Evolutionary conservation across 495 filamentous ascomycete species (phyloP), one percentile per base, ranked within the genome.

Genomic region (Hamigera avellanea): DNA sequence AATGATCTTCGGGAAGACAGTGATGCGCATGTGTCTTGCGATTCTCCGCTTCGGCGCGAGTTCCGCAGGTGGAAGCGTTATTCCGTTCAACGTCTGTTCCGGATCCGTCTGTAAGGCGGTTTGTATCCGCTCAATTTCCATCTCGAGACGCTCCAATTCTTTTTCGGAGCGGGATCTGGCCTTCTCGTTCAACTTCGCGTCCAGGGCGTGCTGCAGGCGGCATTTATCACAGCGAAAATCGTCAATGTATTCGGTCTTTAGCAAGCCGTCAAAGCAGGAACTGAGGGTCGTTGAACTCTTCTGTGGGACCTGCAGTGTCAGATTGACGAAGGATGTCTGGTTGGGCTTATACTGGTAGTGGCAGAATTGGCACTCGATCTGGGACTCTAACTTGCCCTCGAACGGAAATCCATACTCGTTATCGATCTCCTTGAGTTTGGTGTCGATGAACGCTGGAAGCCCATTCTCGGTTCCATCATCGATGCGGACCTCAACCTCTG

Each of bases 151-250:
- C 8, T 65, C 50, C 33, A 66, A 64, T n/a, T 70, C 65, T 28
- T 64, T 49, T 14, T 50, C 53, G n/a, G 63, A 54, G 33, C 57
- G 64, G 23, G 60, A 52, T 25, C 64, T 61, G 19, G 59, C 54
- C 16, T 64, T 52, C 32, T 78, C 75, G 0, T 72, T 61, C 12
- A 54, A 62, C 33, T 64, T 68, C 14, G 48, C 35, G 14, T 70
- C 66, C 14, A 85, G 40, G 2, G 88, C 86, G 59, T 94, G 80
- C 31, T 81, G 54, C n/a, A 98, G 68, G 8, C 84, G 81, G 41
- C 91, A 98, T 47, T 76, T 82, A 40, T 95, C 91, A 55, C 91
- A 99, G 32, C 81, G 82, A 61, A 89, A 99, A 51, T 95, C 91
- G 35, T 99, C 93, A 35, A 99, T 95, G 50, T 84, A 80, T 49